A percentile compares a stretch with the other conserved stretches of the same genome.
Evolutionary conservation across 352 stramenopile genomes (phyloP).

Genomic region (Thalassiosira allenii): DNA sequence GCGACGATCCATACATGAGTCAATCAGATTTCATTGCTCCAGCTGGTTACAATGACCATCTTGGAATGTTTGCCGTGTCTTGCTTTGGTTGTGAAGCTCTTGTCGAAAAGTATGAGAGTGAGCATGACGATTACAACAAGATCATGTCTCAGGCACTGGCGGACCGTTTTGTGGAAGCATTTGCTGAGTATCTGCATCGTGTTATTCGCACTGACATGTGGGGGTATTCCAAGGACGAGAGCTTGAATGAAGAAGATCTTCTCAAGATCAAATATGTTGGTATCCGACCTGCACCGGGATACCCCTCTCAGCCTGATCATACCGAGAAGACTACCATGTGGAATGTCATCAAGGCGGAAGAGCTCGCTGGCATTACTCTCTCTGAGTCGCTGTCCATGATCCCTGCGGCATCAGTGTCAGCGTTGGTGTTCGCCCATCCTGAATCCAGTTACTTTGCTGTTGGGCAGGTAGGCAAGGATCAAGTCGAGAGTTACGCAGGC

Average conservation of each 20-base stretch:
- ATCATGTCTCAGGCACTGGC: conserved; percentile 96
- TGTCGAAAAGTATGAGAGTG: conserved; percentile 91
- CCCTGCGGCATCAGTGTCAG: conserved; percentile 93
- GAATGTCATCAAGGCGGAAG: conserved; percentile 93
- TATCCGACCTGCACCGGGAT: conserved; percentile 96
- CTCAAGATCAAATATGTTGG: conserved; percentile 99
- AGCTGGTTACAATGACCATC: conserved; percentile 89
- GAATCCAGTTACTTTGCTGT: conserved; percentile 97
- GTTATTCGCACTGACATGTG: conserved; percentile 95
- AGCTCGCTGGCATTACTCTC: conserved; percentile 91
- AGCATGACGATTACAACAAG: conserved; percentile 98
- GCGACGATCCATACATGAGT: conserved; percentile 93
- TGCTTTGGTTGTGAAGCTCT: conserved; percentile 95
- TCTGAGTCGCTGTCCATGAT: conserved; percentile 97
- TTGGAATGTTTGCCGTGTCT: conserved; percentile 95
- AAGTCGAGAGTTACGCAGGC: conserved; percentile 93
- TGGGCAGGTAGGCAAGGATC: conserved; percentile 96
- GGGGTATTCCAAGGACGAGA: conserved; percentile 94
- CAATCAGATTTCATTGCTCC: conserved; percentile 95
- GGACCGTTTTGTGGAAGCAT: conserved; percentile 93
- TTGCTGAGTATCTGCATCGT: conserved; percentile 96
- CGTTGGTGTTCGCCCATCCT: conserved; percentile 95
- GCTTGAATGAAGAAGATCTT: conserved; percentile 91
- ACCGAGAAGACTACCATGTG: conserved; percentile 97
- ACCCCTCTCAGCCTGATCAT: conserved; percentile 97